phyloP scores from a whole-genome alignment of 2,329 filamentous ascomycete species.

The Cercospora brassicicola region DNA sequence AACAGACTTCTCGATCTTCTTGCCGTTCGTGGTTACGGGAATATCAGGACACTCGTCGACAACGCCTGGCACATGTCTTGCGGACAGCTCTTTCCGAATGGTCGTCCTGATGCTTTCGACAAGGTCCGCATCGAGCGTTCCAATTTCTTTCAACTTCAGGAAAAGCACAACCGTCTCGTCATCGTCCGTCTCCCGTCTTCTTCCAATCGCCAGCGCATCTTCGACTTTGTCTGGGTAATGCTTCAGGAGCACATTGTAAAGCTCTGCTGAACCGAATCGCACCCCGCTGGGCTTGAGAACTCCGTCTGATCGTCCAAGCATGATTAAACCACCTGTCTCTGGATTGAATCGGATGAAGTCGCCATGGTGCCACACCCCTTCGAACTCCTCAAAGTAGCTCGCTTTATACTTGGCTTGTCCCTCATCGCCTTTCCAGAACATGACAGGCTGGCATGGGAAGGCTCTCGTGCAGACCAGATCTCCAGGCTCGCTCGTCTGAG shows the following conservation, averaged over 20 bases:
- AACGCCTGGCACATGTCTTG: constrained; percentile 82
- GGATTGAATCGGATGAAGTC: constrained; percentile 80
- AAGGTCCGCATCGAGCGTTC: constrained; percentile 60
- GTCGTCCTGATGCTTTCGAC: constrained; percentile 63
- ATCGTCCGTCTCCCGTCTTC: constrained; percentile 66
- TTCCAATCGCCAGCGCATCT: constrained; percentile 84
- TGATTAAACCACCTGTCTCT: constrained; percentile 73
- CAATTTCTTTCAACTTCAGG: constrained; percentile 68
- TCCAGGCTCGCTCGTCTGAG: constrained; percentile 67
- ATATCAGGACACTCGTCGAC: constrained; percentile 83
- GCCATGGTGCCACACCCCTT: constrained; percentile 83
- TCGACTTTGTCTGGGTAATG: constrained; percentile 77
- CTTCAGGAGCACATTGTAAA: constrained; percentile 88
- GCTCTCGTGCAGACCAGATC: constrained; percentile 84
- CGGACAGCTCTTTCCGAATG: constrained; percentile 76
- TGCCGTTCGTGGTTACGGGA: constrained; percentile 88
- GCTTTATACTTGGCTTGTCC: constrained; percentile 75
- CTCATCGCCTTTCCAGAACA: constrained; percentile 71
- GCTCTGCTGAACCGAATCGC: constrained; percentile 88
- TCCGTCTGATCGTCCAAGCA: constrained; percentile 90
- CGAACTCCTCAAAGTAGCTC: constrained; percentile 86
- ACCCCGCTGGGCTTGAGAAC: constrained; percentile 91
- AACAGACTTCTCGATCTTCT: constrained; percentile 96
- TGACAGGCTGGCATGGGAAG: constrained; percentile 87
- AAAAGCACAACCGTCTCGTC: constrained; percentile 91